Evolutionary conservation across 306 rosid species (phyloP).

Genomic region (Lathyrus aphaca): DNA sequence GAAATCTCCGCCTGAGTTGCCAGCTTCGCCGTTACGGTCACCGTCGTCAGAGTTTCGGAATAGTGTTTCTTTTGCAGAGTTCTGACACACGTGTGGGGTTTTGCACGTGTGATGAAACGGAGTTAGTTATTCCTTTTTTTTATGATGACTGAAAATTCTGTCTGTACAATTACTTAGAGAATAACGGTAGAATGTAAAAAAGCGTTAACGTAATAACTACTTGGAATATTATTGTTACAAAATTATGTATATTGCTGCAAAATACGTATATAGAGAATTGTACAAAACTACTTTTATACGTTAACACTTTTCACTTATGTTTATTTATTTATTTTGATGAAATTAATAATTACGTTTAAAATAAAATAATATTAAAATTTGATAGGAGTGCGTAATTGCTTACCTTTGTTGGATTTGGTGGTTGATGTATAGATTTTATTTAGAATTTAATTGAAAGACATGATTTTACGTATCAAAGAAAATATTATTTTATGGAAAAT

Average conservation of each 20-base stretch:
- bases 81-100: conserved; percentile 44
- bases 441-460: neutral
- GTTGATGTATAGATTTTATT: neutral
- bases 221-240: neutral
- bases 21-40: conserved; percentile 63
- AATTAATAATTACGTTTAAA: neutral
- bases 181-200: conserved; percentile 44
- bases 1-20: conserved; percentile 62
- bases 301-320: neutral
- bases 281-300: conserved; percentile 37
- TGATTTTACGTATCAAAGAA: neutral
- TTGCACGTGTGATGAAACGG: conserved; percentile 38
- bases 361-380: neutral
- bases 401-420: conserved; percentile 5
- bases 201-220: conserved; percentile 30
- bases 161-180: conserved; percentile 40
- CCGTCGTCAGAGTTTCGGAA: conserved; percentile 39
- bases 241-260: conserved; percentile 8
- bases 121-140: neutral
- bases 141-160: neutral
- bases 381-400: neutral
- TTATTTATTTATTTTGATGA: no score
- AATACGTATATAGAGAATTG: conserved; percentile 24
- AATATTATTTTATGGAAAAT: no score
- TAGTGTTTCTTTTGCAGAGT: conserved; percentile 46